Conservation (phyloP, 345 rosid species). For the Corchorus olitorius region DNA sequence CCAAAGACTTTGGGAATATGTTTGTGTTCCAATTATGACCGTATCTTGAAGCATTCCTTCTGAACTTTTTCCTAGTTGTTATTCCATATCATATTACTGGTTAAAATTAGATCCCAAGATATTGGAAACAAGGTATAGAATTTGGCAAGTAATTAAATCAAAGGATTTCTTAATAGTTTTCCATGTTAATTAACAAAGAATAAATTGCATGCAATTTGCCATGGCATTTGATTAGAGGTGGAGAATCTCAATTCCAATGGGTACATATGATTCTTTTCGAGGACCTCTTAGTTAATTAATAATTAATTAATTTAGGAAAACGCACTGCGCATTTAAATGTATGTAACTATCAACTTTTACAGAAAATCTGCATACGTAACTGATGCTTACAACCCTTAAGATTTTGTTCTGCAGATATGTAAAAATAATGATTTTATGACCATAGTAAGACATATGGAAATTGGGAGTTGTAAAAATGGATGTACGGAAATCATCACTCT, state of each 20-base stretch:
- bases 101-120: slow-evolving; percentile 1
- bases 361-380: no score
- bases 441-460: no score
- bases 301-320: no score
- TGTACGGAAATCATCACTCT: no score
- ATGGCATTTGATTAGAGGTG: background rate
- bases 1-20: background rate
- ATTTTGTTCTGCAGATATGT: no score
- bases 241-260: background rate
- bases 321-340: no score
- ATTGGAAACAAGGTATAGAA: background rate
- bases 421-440: no score
- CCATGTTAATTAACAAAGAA: background rate
- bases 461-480: no score
- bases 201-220: background rate
- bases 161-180: background rate
- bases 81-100: no score
- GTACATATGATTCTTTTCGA: background rate
- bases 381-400: no score
- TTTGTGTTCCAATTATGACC: background rate
- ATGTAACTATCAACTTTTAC: no score
- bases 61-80: background rate
- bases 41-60: background rate
- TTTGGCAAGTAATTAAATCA: background rate
- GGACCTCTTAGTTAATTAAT: background rate